Conservation (phyloP, 805 yeast species). For the Tetrapisispora iriomotensis region DNA sequence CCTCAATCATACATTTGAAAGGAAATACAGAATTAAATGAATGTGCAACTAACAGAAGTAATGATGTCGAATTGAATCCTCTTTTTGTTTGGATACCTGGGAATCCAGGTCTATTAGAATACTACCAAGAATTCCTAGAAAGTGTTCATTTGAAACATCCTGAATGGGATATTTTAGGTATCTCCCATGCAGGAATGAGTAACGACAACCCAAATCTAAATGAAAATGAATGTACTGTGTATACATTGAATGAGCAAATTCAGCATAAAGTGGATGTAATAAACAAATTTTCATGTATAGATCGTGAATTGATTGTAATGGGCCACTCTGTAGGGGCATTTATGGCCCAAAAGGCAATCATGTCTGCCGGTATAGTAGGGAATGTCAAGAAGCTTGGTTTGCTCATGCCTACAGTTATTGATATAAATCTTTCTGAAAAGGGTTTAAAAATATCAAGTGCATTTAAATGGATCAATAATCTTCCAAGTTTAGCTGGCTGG, state of each 20-base stretch:
- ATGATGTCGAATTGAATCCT: constrained; percentile 13
- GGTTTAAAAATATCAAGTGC: constrained; percentile 29
- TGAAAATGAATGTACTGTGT: constrained; percentile 18
- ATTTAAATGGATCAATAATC: constrained; percentile 17
- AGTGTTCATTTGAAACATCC: constrained; percentile 35
- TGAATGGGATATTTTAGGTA: constrained; percentile 42
- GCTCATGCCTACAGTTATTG: constrained; percentile 60
- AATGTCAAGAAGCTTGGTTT: constrained; percentile 43
- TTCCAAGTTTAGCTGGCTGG: constrained; percentile 28
- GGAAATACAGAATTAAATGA: not conserved
- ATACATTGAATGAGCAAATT: constrained; percentile 45
- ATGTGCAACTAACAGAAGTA: too few species aligned
- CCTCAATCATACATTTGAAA: constrained; percentile 9
- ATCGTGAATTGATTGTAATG: constrained; percentile 28
- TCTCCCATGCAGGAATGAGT: constrained; percentile 58
- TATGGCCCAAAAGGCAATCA: constrained; percentile 45
- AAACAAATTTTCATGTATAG: constrained; percentile 23
- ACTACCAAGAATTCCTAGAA: constrained; percentile 46
- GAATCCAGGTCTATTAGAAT: constrained; percentile 65
- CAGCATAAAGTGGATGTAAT: constrained; percentile 48
- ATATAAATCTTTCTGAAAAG: constrained; percentile 40
- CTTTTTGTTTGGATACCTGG: constrained; percentile 61
- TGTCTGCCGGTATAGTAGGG: constrained; percentile 12
- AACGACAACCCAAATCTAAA: constrained; percentile 4
- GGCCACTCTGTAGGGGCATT: constrained; percentile 72